Percentiles rank a stretch among this genome's conserved stretches.
Evolutionary conservation across 805 yeast species (phyloP).

Genomic region (Hanseniaspora mollemarum): DNA sequence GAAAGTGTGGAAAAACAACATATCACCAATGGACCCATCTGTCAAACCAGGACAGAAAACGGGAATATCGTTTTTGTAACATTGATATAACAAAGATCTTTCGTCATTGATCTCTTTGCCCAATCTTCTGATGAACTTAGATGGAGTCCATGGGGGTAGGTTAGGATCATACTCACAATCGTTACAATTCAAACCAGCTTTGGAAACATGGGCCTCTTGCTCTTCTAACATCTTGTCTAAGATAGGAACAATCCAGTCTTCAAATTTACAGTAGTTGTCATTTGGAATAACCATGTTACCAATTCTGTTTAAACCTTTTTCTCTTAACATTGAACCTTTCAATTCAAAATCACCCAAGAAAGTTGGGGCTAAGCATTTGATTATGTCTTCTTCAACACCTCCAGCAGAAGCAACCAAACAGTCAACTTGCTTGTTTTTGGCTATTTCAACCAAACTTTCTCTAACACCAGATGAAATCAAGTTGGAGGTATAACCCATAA

Average conservation of each 20-base stretch:
- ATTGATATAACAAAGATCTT: conserved; percentile 90
- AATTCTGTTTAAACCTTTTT: conserved; percentile 93
- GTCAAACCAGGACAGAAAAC: conserved; percentile 95
- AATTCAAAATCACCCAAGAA: conserved; percentile 82
- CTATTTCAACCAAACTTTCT: conserved; percentile 78
- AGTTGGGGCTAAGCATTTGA: conserved; percentile 93
- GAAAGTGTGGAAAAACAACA: conserved; percentile 97
- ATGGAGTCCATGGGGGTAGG: conserved; percentile 77
- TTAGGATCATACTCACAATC: conserved; percentile 43
- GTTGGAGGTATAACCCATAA: conserved; percentile 93
- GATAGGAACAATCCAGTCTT: conserved; percentile 97
- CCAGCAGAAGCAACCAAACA: conserved; percentile 97
- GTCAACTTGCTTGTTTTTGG: conserved; percentile 86
- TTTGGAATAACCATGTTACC: conserved; percentile 95
- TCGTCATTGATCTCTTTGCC: conserved; percentile 95
- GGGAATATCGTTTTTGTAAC: conserved; percentile 92
- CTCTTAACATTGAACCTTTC: conserved; percentile 72
- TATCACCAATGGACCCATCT: conserved; percentile 97
- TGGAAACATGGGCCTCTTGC: conserved; percentile 56
- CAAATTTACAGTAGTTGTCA: conserved; percentile 93
- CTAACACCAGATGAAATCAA: conserved; percentile 89
- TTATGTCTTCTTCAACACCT: conserved; percentile 94
- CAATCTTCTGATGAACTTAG: conserved; percentile 77
- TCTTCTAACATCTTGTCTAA: conserved; percentile 79
- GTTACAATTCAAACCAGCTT: conserved; percentile 42